phyloP scores from a whole-genome alignment of 257 asterid species.

The Plectranthus barbatus region DNA sequence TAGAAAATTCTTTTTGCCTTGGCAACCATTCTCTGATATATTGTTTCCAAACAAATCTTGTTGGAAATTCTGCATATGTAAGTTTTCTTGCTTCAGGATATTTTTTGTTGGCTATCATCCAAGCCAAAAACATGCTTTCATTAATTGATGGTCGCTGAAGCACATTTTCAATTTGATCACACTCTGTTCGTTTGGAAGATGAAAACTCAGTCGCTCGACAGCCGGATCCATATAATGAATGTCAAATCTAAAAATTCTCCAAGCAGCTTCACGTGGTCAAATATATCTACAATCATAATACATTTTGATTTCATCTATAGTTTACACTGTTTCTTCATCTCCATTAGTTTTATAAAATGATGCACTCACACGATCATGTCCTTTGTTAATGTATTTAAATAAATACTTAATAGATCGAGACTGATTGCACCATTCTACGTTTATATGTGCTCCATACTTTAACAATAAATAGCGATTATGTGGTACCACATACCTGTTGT shows the following conservation, averaged over 20 bases:
- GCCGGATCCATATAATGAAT: background rate
- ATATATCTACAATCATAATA: background rate
- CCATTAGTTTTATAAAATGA: background rate
- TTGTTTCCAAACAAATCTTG: background rate
- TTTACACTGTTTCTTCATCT: background rate
- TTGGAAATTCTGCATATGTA: background rate
- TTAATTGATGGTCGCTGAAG: background rate
- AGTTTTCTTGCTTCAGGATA: background rate
- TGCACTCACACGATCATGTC: background rate
- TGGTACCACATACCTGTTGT: background rate
- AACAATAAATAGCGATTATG: background rate
- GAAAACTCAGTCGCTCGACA: background rate
- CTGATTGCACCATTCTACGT: background rate
- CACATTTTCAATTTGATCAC: background rate
- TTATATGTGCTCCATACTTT: background rate
- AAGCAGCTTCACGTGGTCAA: background rate
- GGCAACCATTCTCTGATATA: background rate
- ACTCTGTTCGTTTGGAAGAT: background rate
- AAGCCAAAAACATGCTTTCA: background rate
- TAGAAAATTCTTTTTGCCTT: background rate
- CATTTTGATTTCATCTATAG: background rate
- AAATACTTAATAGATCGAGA: background rate
- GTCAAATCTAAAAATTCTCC: background rate
- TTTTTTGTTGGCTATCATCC: background rate
- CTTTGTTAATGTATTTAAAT: background rate